A percentile compares a stretch with the other conserved stretches of the same genome.
Evolutionary conservation across 1,284 basidiomycete genomes (phyloP).

Genomic region (Fomitopsis palustris): DNA sequence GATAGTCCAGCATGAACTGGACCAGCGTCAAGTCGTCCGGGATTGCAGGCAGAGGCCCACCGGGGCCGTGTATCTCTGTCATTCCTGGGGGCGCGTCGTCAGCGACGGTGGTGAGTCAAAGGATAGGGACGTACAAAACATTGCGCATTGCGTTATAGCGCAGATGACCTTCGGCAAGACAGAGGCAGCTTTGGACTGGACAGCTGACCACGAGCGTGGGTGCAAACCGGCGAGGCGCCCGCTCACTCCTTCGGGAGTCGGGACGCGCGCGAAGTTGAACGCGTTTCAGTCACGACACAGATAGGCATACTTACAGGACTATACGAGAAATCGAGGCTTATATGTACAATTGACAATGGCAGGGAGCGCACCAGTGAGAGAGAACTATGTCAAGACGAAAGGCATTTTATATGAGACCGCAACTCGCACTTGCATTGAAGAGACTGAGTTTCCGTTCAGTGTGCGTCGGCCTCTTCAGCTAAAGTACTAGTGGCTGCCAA

Average conservation of each 20-base stretch:
- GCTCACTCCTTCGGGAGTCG: background rate
- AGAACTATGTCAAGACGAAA: no score
- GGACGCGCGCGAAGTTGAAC: background rate
- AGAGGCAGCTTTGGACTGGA: background rate
- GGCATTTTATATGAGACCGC: no score
- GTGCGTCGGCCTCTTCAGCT: no score
- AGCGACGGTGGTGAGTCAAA: background rate
- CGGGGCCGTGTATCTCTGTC: conserved; percentile 38
- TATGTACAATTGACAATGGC: no score
- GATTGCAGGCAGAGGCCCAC: conserved; percentile 38
- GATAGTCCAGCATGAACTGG: conserved; percentile 61
- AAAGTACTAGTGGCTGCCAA: no score
- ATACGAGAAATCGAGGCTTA: background rate
- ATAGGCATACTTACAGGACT: no score
- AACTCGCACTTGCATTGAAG: no score
- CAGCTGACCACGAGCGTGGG: background rate
- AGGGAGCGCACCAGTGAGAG: no score
- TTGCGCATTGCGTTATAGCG: background rate
- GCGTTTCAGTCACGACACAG: background rate
- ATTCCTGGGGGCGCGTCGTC: conserved; percentile 1
- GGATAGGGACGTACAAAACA: background rate
- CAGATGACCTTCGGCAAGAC: background rate
- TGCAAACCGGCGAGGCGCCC: background rate
- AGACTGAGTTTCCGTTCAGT: no score
- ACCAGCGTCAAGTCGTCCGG: conserved; percentile 65